Evolutionary conservation across 192 early-diverging fungal species (phyloP).

Genomic region (Linderina pennispora): DNA sequence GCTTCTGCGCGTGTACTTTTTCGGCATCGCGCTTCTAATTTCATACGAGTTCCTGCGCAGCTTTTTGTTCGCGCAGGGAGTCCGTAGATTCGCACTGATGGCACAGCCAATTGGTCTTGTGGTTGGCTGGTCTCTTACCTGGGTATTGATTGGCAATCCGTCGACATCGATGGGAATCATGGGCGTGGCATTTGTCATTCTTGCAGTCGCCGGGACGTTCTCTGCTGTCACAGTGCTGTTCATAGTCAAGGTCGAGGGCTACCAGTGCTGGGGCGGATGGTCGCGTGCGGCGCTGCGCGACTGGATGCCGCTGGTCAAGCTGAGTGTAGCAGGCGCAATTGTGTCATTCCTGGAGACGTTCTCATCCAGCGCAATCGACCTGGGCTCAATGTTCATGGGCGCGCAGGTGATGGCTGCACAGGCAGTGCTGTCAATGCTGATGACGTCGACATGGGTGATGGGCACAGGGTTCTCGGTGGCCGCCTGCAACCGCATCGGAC

Average conservation of each 20-base stretch:
- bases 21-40: conserved; percentile 67
- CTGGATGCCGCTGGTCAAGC: conserved; percentile 53
- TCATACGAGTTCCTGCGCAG: conserved; percentile 78
- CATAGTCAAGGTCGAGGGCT: conserved; percentile 1
- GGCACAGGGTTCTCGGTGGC: conserved; percentile 67
- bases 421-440: conserved; percentile 63
- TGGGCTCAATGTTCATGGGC: conserved; percentile 75
- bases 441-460: conserved; percentile 60
- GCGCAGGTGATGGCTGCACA: conserved; percentile 75
- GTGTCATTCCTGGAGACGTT: conserved; percentile 80
- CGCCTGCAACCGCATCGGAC: conserved; percentile 74
- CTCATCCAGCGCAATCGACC: conserved; percentile 66
- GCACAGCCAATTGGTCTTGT: conserved; percentile 63
- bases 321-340: conserved; percentile 73
- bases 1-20: conserved; percentile 60
- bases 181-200: conserved; percentile 65
- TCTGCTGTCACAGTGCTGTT: conserved; percentile 22
- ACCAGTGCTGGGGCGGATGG: conserved; percentile 74
- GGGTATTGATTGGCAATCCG: conserved; percentile 58
- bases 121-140: conserved; percentile 68
- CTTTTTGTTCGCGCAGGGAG: conserved; percentile 85
- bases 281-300: conserved; percentile 59
- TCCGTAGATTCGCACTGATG: conserved; percentile 73
- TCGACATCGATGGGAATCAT: conserved; percentile 54
- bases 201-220: conserved; percentile 48